Base-by-base conservation (phyloP, 2,329 filamentous ascomycete genomes). In the Acarospora socialis region DNA sequence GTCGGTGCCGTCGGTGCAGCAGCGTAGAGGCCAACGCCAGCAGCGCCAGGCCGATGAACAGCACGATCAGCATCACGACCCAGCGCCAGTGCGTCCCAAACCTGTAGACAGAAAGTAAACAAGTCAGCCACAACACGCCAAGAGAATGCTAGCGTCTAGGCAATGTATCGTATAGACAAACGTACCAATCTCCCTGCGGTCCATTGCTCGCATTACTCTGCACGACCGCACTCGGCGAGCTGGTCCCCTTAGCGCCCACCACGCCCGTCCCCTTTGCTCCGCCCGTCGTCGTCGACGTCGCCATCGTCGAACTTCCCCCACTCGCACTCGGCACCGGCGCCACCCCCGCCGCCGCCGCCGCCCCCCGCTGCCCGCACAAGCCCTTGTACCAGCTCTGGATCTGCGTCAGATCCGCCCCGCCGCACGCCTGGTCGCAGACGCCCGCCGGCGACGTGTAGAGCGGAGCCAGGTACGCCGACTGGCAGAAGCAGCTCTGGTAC, bases 1-100 rank as follows among this genome's bases (percentile, higher is more conserved):
- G 72, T 41, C 82, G 63, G 54, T 86, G 78, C 43, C 77, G 75
- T 35, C 74, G 73, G 43, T 81, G 78, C 57, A 81, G 72, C 52
- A 78, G 69, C 47, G 75, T 71, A 22, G 76, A 77, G 12, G 70
- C 64, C 22, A 77, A 56, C 64, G 77, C 79, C 46, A 82, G 68
- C 35, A 63, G 62, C 9, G 66, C 57, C 39, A 92, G 79, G 32
- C 63, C 76, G 37, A 87, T 60, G 25, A 77, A 66, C 17, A 92
- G 65, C 39, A 87, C 60, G 42, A 83, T 74, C 32, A 90, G 64
- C 66, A 90, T 82, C 40, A 87, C 65, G 27, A 92, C 70, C 81
- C 81, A 92, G 59, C 74, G 67, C 61, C 71, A 82, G 53, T 87
- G 81, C 17, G 61, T 65, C 5, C 67, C 64, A 30, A 81, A 57